Percentiles rank a stretch among this genome's conserved stretches.
Evolutionary conservation across 2,329 filamentous ascomycete genomes (phyloP).

Genomic region (Trichoderma gracile): DNA sequence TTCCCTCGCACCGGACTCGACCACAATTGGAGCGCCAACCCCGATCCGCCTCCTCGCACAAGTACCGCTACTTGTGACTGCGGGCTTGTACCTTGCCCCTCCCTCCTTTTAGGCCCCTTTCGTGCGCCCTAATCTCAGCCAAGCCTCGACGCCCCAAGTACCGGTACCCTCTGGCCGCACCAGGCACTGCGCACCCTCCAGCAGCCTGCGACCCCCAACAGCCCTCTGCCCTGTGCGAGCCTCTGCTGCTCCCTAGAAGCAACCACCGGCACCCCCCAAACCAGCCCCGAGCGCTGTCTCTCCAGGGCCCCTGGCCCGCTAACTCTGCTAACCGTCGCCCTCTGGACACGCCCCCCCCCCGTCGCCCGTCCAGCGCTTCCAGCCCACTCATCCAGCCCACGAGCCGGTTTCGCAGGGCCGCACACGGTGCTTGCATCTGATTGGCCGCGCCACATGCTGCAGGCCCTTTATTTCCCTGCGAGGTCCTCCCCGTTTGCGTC

Average conservation of each 20-base stretch:
- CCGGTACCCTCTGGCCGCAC: neutral
- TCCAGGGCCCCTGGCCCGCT: conserved; percentile 18
- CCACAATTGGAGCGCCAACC: conserved; percentile 7
- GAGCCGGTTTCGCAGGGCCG: conserved; percentile 31
- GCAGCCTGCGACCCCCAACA: too few relatives aligned
- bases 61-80: conserved; percentile 8
- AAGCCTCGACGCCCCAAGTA: conserved; percentile 3
- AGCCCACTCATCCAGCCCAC: conserved; percentile 29
- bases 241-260: conserved; percentile 13
- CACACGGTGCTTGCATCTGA: conserved; percentile 23
- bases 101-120: neutral
- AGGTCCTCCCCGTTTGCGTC: conserved; percentile 24
- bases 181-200: neutral
- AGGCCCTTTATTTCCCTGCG: conserved; percentile 27
- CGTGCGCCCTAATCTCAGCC: neutral
- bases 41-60: neutral
- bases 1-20: conserved; percentile 21
- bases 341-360: neutral
- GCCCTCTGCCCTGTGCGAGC: neutral
- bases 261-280: conserved; percentile 8
- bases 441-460: conserved; percentile 26
- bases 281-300: neutral
- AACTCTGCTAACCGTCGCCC: neutral
- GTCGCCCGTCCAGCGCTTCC: neutral
- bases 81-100: neutral